Evolutionary conservation across 306 rosid genomes (phyloP).

Genomic region (Geum urbanum): DNA sequence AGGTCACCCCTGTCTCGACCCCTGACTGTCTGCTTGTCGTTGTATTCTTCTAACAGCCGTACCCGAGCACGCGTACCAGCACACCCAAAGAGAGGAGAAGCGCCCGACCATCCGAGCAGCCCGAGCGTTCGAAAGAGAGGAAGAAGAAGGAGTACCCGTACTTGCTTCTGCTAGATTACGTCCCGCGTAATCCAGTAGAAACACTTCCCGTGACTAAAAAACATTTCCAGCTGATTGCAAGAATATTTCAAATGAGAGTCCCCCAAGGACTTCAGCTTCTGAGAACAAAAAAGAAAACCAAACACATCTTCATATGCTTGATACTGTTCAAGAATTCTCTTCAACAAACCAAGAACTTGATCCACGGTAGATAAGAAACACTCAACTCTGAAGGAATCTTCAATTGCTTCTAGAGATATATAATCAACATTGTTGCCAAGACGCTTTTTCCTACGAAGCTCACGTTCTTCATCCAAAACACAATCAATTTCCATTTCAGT

Average conservation of each 20-base stretch:
- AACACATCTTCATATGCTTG: not conserved
- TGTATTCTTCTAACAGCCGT: too few relatives aligned
- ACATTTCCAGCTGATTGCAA: not conserved
- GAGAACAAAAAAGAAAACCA: not conserved
- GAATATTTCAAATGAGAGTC: not conserved
- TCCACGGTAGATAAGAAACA: not conserved
- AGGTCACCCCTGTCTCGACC: too few relatives aligned
- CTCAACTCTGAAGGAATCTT: slow-evolving; percentile 6
- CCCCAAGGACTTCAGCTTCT: not conserved
- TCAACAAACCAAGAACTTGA: not conserved
- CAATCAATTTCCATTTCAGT: slow-evolving; percentile 2
- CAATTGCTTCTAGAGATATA: not conserved
- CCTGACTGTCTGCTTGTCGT: too few relatives aligned
- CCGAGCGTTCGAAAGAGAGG: too few relatives aligned
- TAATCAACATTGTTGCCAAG: not conserved
- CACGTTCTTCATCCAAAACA: not conserved
- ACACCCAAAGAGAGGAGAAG: too few relatives aligned
- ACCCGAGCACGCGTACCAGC: too few relatives aligned
- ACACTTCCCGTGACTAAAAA: not conserved
- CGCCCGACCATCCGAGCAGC: too few relatives aligned
- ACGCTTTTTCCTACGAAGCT: not conserved
- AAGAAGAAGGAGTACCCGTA: too few relatives aligned
- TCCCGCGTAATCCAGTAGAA: too few relatives aligned
- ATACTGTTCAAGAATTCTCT: not conserved
- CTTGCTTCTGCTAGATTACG: too few relatives aligned